phyloP scores from a whole-genome alignment of 306 rosid species.

The Pyrus betulifolia region DNA sequence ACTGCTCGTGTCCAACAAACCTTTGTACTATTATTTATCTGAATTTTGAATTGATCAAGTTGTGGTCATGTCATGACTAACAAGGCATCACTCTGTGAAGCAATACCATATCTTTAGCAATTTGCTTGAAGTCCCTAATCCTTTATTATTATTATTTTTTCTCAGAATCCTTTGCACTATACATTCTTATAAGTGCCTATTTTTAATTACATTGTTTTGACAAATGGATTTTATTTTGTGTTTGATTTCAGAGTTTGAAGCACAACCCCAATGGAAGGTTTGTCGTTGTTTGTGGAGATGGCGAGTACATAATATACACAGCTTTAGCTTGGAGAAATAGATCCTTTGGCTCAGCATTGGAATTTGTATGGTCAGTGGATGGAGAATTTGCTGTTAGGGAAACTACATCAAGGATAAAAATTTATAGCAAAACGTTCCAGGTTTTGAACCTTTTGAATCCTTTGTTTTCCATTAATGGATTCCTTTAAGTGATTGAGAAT shows the following conservation, averaged over 20 bases:
- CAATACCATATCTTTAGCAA: neutral
- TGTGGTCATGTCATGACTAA: neutral
- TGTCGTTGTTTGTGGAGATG: constrained; percentile 98
- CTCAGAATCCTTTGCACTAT: neutral
- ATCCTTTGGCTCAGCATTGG: constrained; percentile 95
- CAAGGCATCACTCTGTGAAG: neutral
- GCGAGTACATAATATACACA: constrained; percentile 91
- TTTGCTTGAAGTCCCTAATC: neutral
- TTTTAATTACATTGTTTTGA: constrained; percentile 10
- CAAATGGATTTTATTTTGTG: constrained; percentile 6
- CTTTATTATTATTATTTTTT: neutral
- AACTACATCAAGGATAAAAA: constrained; percentile 81
- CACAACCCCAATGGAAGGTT: constrained; percentile 98
- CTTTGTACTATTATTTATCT: neutral
- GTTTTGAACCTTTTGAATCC: constrained; percentile 23
- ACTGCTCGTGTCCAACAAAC: neutral
- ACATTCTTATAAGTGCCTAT: neutral
- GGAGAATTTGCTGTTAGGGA: constrained; percentile 96
- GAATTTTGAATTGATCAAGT: neutral
- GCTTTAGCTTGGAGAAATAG: constrained; percentile 99
- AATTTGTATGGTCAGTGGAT: constrained; percentile 88
- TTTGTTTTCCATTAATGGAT: neutral
- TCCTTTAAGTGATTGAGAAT: neutral
- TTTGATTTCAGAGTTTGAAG: constrained; percentile 65
- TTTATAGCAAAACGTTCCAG: constrained; percentile 86